phyloP scores from a whole-genome alignment of 371 early-diverging fungal genomes.

The Mucor lusitanicus region DNA sequence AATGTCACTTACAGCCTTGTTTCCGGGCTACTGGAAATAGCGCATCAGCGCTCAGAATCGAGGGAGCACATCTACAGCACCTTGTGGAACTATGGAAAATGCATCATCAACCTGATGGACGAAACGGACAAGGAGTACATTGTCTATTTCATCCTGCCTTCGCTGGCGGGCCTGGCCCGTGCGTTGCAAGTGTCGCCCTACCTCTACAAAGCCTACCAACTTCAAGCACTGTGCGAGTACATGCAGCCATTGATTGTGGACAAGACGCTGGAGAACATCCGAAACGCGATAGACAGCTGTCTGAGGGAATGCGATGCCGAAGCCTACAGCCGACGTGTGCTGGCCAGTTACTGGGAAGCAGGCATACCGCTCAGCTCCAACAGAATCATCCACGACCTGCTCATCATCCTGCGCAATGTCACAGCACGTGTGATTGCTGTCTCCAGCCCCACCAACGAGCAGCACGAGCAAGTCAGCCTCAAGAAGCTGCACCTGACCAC shows the following conservation, averaged over 20 bases:
- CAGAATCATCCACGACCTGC: conserved; percentile 46
- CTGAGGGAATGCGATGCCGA: conserved; percentile 23
- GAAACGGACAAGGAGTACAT: conserved; percentile 24
- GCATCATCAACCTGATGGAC: conserved; percentile 15
- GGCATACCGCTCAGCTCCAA: conserved; percentile 47
- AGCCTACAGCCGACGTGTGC: conserved; percentile 23
- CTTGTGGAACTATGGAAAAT: conserved; percentile 33
- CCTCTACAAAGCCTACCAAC: conserved; percentile 38
- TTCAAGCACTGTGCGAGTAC: conserved; percentile 44
- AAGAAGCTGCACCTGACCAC: conserved; percentile 19
- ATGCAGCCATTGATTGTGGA: conserved; percentile 49
- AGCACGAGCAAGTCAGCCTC: conserved; percentile 10
- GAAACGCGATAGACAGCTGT: conserved; percentile 40
- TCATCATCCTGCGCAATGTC: conserved; percentile 51
- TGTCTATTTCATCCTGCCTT: conserved; percentile 58
- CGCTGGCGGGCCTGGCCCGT: conserved; percentile 58
- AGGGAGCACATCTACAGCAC: conserved; percentile 38
- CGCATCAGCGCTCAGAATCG: conserved; percentile 32
- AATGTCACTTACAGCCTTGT: conserved; percentile 43
- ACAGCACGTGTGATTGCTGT: conserved; percentile 40
- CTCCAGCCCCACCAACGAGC: conserved; percentile 2
- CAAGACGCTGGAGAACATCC: conserved; percentile 42
- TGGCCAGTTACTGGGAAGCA: conserved; percentile 43
- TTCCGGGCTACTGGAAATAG: conserved; percentile 53
- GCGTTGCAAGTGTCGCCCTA: conserved; percentile 56